Base-by-base conservation (phyloP, 2,329 filamentous ascomycete genomes). In the Sclerotinia borealis region DNA sequence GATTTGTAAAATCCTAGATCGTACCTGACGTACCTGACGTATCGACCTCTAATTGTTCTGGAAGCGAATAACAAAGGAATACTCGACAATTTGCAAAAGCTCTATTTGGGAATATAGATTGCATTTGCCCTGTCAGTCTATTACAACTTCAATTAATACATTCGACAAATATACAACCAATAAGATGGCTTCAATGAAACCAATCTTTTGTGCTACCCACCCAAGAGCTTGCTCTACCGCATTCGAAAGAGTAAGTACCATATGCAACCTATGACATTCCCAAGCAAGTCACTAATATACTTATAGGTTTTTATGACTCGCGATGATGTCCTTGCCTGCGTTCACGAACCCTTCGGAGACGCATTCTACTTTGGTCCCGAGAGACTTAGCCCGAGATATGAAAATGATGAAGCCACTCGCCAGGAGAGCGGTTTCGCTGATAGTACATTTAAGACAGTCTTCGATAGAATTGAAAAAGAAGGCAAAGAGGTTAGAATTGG, bases 331-430 rank as follows among this genome's bases (percentile, higher is more conserved):
- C 83, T 98, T 65, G 82, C 88, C 72, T 96, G 91, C 75, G 82
- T 95, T 71, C 95, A 98, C 76, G 95, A 99, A 79, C 95, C 95
- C 6, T 98, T 98, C 77, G 93, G 93, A 61, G 95, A 98, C 78
- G 90, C 93, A 66, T 98, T 93, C 75, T 98, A 98, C 79, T 98
- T 89, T 74, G 93, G 95, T 59, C 93, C 93, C 8, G 95, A 99
- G 79, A 85, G 91, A 70, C 82, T 98, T 70, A 88, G 90, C 72
- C 79, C 84, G 59, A 86, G 95, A 71, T 99, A 91, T 74, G 87
- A 88, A 72, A 75, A 89, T 50, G 90, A 96, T 68, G 76, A 77
- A 59, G 76, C 77, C 47, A 76, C 77, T 39, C 80, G 86, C 64
- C 72, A 79, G 63, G 77, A 83, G 71, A 89, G 85, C 68, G 90